phyloP scores from a whole-genome alignment of 345 rosid genomes.

The Pugionium dolabratum region DNA sequence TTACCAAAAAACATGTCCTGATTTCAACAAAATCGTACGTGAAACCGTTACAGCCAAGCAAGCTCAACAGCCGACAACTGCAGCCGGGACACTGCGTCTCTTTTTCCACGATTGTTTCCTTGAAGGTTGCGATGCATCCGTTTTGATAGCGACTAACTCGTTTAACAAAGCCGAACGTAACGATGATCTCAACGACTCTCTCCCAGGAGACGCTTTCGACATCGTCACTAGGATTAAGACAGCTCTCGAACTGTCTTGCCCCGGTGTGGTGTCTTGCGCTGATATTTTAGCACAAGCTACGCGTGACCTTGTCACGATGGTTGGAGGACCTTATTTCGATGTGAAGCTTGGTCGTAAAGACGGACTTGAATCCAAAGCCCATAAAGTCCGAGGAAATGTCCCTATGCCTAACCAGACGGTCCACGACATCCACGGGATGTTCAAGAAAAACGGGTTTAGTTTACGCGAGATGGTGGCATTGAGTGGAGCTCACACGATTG shows the following conservation, averaged over 20 bases:
- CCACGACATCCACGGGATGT: conserved; percentile 42
- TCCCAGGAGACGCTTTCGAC: conserved; percentile 64
- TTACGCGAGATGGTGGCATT: conserved; percentile 55
- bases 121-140: conserved; percentile 64
- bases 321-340: conserved; percentile 56
- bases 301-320: conserved; percentile 60
- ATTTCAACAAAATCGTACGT: conserved; percentile 47
- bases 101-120: conserved; percentile 67
- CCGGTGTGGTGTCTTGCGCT: conserved; percentile 59
- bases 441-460: conserved; percentile 48
- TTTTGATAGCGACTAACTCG: conserved; percentile 51
- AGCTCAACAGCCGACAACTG: conserved; percentile 51
- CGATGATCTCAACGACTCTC: conserved; percentile 47
- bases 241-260: conserved; percentile 56
- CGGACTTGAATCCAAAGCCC: conserved; percentile 47
- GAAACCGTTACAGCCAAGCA: conserved; percentile 45
- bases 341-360: conserved; percentile 60
- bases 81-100: conserved; percentile 56
- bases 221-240: conserved; percentile 49
- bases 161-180: conserved; percentile 63
- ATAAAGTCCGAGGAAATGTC: conserved; percentile 39
- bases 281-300: conserved; percentile 56
- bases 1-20: conserved; percentile 58
- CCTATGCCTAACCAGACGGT: conserved; percentile 46
- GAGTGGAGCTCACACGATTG: conserved; percentile 63